Base-by-base conservation (phyloP, 495 filamentous ascomycete genomes). In the Cetradonia linearis region DNA sequence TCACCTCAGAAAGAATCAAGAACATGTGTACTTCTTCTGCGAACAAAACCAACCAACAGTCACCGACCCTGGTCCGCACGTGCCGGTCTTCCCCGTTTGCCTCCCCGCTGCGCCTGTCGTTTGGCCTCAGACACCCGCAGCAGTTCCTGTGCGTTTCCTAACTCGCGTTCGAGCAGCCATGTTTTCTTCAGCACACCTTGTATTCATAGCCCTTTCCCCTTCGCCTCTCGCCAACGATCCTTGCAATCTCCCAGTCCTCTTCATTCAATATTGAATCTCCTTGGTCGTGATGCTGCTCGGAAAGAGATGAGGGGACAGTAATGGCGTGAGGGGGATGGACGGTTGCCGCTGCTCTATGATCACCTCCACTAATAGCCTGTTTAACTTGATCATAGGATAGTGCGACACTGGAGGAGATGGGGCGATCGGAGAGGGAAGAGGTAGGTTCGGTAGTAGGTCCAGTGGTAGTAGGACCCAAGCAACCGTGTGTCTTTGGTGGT, bases 321-420 rank as follows among this genome's bases (percentile, higher is more conserved):
- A 36, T 56, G 33, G 33, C 48, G 47, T 44, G 47, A 54, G 58
- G 38, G 56, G 44, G 58, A 53, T 55, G 33, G 34, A 42, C 47
- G 31, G 37, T 61, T 14, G 58, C 37, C 28, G 34, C 37, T 55
- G 33, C 25, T 55, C 37, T 20, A 28, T 16, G 14, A 46, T 55
- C 48, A 55, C 34, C 48, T 55, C 50, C 27, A 42, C n/a, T 2
- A 20, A 52, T 60, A 60, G 58, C 23, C 44, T 60, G 58, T 46
- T 60, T 28, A 60, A 52, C 47, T 54, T 2, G 48, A 52, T 61
- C 31, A 23, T 36, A 31, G 47, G 20, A 55, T 61, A 61, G 36
- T 61, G 48, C 48, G 18, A 55, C 23, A 61, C 58, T 61, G 33
- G 47, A 33, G 44, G 58, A 61, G 58, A 61, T 61, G 18, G 58